Evolutionary conservation across 2,329 filamentous ascomycete genomes (phyloP), one percentile per base, ranked within the genome.

Genomic region (Exophiala aquamarina): DNA sequence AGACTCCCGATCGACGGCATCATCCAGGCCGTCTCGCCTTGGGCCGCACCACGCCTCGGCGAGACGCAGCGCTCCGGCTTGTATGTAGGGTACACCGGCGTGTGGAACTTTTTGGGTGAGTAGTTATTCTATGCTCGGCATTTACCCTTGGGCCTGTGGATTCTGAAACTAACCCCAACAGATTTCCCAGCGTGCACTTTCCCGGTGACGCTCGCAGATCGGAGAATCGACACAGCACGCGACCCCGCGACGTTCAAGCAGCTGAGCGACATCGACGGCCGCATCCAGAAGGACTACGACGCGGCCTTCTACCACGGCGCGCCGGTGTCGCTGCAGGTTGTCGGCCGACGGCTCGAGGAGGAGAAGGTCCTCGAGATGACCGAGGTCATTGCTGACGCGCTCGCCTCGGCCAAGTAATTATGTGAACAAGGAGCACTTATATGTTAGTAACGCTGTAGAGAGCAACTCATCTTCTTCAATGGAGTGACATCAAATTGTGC

Each of bases 281-380:
- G 52, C 17, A 62, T 64, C 28, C 60, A 64, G 32, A 49, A 44
- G 2, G 61, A 63, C 21, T 64, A 61, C 44, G 37, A 61, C 39
- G 52, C 61, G 2, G 60, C 62, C 8, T 62, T 65, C 48, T 63
- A 64, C 36, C 56, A 65, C 23, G 61, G 61, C 17, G 59, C 61
- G 18, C 60, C 63, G 15, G 63, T 64, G 3, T 57, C 57, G 15
- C 41, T 65, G 47, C 63, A 65, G 46, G 49, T 63, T 11, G 58
- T 63, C 5, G 61, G 60, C 3, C 52, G 54, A 19, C 46, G 60
- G n/a, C 51, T 64, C 5, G 63, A 66, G 35, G 62, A 65, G 32
- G 62, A 62, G 52, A 63, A 64, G 39, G 58, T 62, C 1, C 42
- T 71, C 23, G 66, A 69, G 41, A 66, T 70, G 63, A 62, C 62